Base-by-base conservation (phyloP, 176 grass and related monocot species). In the Musa beccarii region DNA sequence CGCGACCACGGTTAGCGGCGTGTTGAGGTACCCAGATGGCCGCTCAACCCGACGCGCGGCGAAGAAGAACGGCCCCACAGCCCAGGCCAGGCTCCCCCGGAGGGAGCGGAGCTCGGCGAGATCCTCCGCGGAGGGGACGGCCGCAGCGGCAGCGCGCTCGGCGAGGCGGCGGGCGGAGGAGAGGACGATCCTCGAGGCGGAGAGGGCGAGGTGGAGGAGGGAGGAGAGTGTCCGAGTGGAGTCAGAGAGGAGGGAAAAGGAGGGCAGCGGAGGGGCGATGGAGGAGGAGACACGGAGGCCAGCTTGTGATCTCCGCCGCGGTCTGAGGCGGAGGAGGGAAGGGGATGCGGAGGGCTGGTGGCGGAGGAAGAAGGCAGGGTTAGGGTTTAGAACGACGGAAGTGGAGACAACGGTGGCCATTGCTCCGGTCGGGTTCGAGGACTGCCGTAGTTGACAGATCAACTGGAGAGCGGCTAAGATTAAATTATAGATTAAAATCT, bases 1-100 rank as follows among this genome's bases (percentile, higher is more conserved):
- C 49, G 89, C 87, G 54, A 85, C 90, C n/a, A 87, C 94, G 12
- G 90, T 89, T 22, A 97, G 74, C 13, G 90, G 94, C 22, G 88
- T 80, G 69, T 80, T 80, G 78, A 80, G 78, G 69, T 73, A 80
- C 43, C 78, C 78, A 11, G 68, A 73, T 19, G 78, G 78, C 26
- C 56, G 55, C 68, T 63, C 64, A 29, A 63, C 52, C 11, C 86
- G 79, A 16, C 89, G 82, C 54, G 87, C 82, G 57, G 87, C 89
- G 66, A 97, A 80, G 61, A 88, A 81, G 55, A 85, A 75, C 16
- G 89, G 80, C 13, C 82, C 80, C 11, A 67, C 82, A 29, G 89
- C 84, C 24, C 86, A 83, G 59, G 23, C 23, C 63, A 81, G 71
- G 51, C 23, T 63, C 13, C 43, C 63, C 55, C 53, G 79, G 25